Evolutionary conservation across 2,329 filamentous ascomycete genomes (phyloP), one percentile per base, ranked within the genome.

Genomic region (Plenodomus lindquistii): DNA sequence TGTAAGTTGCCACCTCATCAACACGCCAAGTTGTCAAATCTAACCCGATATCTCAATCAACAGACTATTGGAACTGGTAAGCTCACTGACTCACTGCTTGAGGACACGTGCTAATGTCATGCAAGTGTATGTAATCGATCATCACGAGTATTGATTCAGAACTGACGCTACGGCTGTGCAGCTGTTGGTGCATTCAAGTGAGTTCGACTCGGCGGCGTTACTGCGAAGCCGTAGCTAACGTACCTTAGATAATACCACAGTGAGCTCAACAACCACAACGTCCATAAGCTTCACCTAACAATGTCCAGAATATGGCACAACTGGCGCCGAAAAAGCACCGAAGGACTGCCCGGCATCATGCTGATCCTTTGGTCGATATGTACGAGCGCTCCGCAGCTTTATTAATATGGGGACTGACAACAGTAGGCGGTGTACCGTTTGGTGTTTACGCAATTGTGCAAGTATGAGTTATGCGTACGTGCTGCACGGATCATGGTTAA

Each of bases 341-440:
- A 85, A 34, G 84, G 84, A 2, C 69, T 86, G 2, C 84, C 84
- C 0, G 77, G 75, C 0, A 59, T 69, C 17, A 86, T 86, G 83
- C 80, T 86, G 74, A 81, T 86, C 52, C 66, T 86, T 1, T 87
- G 84, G 83, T 82, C 80, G n/a, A 62, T 77, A 24, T 83, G 82
- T 78, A 65, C 55, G 44, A 40, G 40, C 17, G 36, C 16, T 40
- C 31, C 11, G n/a, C 5, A 2, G 4, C 9, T 4, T 5, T 24
- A 6, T 4, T 17, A 21, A 5, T 15, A 22, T 11, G 22, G 15
- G 27, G 22, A 24, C 49, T 55, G 18, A 55, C 38, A n/a, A 27
- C 15, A 24, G 13, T 42, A 70, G 69, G 67, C 16, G 66, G 65
- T 18, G 74, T 80, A 21, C 79, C 79, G 2, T 80, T 81, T 60